Conservation (phyloP, 1,284 basidiomycete species). For the Malassezia yamatoensis region DNA sequence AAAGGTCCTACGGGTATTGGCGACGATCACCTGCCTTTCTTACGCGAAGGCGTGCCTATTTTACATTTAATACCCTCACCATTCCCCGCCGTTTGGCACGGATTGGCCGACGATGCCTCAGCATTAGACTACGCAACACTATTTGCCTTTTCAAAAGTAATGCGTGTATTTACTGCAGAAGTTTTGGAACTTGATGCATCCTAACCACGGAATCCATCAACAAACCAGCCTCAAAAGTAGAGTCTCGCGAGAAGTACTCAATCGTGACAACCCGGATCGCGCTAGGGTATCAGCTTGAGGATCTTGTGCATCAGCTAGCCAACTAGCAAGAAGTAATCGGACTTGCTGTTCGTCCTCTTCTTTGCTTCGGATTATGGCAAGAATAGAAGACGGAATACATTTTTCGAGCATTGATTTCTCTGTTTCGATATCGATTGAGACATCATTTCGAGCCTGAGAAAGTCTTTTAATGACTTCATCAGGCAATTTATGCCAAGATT, state of each 20-base stretch:
- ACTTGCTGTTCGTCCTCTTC: too few relatives aligned
- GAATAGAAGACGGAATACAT: not conserved
- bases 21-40: slow-evolving; percentile 91
- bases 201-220: slow-evolving; percentile 44
- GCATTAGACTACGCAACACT: slow-evolving; percentile 78
- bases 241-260: not conserved
- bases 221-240: not conserved
- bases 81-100: slow-evolving; percentile 89
- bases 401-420: not conserved
- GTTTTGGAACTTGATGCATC: slow-evolving; percentile 58
- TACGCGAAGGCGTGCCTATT: slow-evolving; percentile 70
- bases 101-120: slow-evolving; percentile 72
- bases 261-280: not conserved
- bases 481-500: too few relatives aligned
- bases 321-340: slow-evolving; percentile 2
- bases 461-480: too few relatives aligned
- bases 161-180: slow-evolving; percentile 78
- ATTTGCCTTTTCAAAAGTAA: slow-evolving; percentile 68
- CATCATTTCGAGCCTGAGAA: not conserved
- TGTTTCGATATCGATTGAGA: not conserved
- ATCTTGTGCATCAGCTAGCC: slow-evolving; percentile 2
- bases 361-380: not conserved
- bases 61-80: slow-evolving; percentile 81
- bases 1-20: slow-evolving; percentile 60
- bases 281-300: not conserved